A percentile compares a stretch with the other conserved stretches of the same genome.
Evolutionary conservation across 192 early-diverging fungal genomes (phyloP).

Genomic region (Spizellomyces punctatus): DNA sequence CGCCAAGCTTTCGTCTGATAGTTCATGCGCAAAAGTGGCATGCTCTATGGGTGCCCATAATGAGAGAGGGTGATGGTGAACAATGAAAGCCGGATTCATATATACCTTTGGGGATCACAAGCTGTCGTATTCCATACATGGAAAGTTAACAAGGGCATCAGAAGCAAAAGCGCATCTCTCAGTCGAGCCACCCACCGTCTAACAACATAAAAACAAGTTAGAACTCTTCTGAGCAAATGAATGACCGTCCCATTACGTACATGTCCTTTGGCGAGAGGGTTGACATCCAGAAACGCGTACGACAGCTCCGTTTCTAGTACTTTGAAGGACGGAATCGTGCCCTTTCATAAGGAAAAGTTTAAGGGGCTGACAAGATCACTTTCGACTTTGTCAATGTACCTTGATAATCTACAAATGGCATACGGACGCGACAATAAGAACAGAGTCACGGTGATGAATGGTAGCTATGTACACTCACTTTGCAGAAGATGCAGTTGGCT

Average conservation of each 20-base stretch:
- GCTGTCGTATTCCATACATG: slow-evolving; percentile 35
- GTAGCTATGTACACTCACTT: slow-evolving; percentile 51
- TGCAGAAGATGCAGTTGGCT: slow-evolving; percentile 89
- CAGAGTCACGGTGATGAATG: not conserved
- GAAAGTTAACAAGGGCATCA: too few relatives aligned
- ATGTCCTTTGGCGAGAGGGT: slow-evolving; percentile 75
- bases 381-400: slow-evolving; percentile 1
- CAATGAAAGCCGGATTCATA: not conserved
- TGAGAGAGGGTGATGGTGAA: not conserved
- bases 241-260: slow-evolving; percentile 45
- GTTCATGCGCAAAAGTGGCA: slow-evolving; percentile 85
- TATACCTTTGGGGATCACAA: slow-evolving; percentile 70
- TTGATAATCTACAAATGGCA: slow-evolving; percentile 18
- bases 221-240: not conserved
- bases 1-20: slow-evolving; percentile 80
- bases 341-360: slow-evolving; percentile 35
- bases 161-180: too few relatives aligned
- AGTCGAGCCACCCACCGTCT: too few relatives aligned
- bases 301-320: slow-evolving; percentile 78
- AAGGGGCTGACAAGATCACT: not conserved
- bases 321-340: slow-evolving; percentile 83
- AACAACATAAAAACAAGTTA: too few relatives aligned
- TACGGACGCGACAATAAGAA: not conserved
- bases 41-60: slow-evolving; percentile 57
- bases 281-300: slow-evolving; percentile 82